phyloP scores from a whole-genome alignment of 1,284 basidiomycete species.

The Kwoniella shivajii region DNA sequence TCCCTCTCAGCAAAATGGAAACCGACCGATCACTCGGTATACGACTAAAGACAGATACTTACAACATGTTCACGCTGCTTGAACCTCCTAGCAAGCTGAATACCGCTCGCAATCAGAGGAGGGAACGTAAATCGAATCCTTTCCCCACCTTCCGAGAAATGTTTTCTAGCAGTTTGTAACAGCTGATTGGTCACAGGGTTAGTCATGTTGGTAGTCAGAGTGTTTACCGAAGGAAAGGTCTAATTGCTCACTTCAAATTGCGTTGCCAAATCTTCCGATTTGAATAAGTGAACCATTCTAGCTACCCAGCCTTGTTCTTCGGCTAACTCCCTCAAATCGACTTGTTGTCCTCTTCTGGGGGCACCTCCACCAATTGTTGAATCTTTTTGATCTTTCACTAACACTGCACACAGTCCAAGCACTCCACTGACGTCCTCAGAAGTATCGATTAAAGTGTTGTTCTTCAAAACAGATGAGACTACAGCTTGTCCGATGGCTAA shows the following conservation, averaged over 20 bases:
- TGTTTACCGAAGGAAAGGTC: not conserved
- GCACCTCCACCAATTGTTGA: constrained; percentile 58
- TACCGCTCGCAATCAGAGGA: constrained; percentile 83
- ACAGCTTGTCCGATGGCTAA: constrained; percentile 88
- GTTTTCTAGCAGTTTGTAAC: constrained; percentile 80
- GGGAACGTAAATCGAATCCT: constrained; percentile 93
- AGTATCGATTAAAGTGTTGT: constrained; percentile 86
- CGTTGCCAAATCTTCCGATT: constrained; percentile 74
- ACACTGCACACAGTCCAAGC: constrained; percentile 82
- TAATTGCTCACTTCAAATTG: constrained; percentile 74
- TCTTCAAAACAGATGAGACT: constrained; percentile 88
- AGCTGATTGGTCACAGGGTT: too few relatives aligned
- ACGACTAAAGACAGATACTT: constrained; percentile 7
- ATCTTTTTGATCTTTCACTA: constrained; percentile 86
- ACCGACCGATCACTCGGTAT: constrained; percentile 13
- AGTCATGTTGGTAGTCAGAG: not conserved
- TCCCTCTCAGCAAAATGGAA: not conserved
- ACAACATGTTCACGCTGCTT: constrained; percentile 64
- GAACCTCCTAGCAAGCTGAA: constrained; percentile 86
- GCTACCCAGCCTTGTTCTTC: constrained; percentile 98
- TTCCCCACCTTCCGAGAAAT: constrained; percentile 87
- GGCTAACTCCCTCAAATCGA: constrained; percentile 83
- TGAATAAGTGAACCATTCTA: constrained; percentile 91
- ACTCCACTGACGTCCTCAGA: constrained; percentile 90
- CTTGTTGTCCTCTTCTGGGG: constrained; percentile 59